Percentiles rank a stretch among this genome's conserved stretches.
These are phyloP conservation scores for Fusarium xylarioides DNA, from an alignment of 2,329 filamentous ascomycete genomes.

Conservation along the genomic window DNA sequence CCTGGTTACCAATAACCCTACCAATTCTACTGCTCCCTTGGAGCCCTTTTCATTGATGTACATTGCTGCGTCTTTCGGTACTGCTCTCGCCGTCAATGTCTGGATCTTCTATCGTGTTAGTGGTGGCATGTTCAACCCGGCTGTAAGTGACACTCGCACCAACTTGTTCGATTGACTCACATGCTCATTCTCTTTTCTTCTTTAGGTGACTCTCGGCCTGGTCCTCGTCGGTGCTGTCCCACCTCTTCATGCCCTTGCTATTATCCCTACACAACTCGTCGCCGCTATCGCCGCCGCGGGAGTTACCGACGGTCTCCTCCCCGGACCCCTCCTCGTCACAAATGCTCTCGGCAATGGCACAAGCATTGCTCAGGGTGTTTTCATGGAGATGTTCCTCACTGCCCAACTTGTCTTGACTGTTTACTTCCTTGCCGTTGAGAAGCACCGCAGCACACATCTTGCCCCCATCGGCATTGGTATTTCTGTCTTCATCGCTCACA, in stretches of 20 bases:
- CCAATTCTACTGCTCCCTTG: conserved; percentile 41
- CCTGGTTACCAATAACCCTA: conserved; percentile 44
- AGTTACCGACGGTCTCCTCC: conserved; percentile 66
- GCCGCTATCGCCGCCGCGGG: conserved; percentile 68
- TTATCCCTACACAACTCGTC: conserved; percentile 66
- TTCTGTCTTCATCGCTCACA: conserved; percentile 69
- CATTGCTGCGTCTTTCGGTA: conserved; percentile 60
- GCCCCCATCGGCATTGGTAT: conserved; percentile 78
- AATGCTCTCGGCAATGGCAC: conserved; percentile 64
- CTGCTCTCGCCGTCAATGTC: conserved; percentile 61
- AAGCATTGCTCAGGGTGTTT: conserved; percentile 66
- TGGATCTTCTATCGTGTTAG: conserved; percentile 67
- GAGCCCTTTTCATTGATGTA: conserved; percentile 54
- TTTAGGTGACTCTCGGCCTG: conserved; percentile 65
- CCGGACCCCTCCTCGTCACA: conserved; percentile 62
- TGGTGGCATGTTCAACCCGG: conserved; percentile 62
- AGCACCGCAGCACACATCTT: conserved; percentile 76
- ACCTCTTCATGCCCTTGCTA: conserved; percentile 59
- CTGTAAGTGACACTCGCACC: conserved; percentile 48
- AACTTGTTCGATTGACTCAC: background rate
- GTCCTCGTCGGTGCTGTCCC: conserved; percentile 66
- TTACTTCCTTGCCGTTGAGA: conserved; percentile 76
- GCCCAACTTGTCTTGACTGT: conserved; percentile 70
- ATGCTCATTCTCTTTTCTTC: background rate
- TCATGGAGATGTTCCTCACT: conserved; percentile 74